phyloP scores from a whole-genome alignment of 2,329 filamentous ascomycete species.

The Monosporascus sp. region DNA sequence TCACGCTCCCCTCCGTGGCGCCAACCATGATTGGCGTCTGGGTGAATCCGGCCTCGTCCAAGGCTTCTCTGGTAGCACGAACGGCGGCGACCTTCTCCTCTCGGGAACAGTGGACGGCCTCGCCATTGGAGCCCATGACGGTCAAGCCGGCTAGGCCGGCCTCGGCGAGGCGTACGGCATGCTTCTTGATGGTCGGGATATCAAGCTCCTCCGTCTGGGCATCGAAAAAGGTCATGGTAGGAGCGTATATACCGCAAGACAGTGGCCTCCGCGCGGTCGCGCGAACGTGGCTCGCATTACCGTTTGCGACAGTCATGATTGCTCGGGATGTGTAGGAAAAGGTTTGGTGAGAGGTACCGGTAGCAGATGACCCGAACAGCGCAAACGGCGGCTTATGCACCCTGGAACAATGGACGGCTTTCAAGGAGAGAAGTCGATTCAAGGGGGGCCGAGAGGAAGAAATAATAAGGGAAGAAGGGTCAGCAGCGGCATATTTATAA shows the following conservation, averaged over 20 bases:
- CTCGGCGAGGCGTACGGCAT: slow-evolving; percentile 71
- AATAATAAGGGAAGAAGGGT: slow-evolving; percentile 8
- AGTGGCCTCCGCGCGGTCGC: slow-evolving; percentile 49
- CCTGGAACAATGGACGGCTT: slow-evolving; percentile 6
- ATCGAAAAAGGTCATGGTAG: slow-evolving; percentile 88
- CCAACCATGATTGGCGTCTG: slow-evolving; percentile 78
- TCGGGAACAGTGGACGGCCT: slow-evolving; percentile 77
- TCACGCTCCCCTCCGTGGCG: slow-evolving; percentile 74
- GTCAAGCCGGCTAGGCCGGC: slow-evolving; percentile 78
- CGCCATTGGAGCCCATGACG: slow-evolving; percentile 85
- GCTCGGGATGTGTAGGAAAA: slow-evolving; percentile 1
- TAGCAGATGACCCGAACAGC: slow-evolving; percentile 2
- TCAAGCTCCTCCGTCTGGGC: slow-evolving; percentile 80
- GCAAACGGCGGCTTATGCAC: slow-evolving; percentile 6
- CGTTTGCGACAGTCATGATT: slow-evolving; percentile 31
- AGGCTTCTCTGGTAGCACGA: slow-evolving; percentile 70
- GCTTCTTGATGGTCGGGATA: slow-evolving; percentile 70
- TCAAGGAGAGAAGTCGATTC: slow-evolving; percentile 7
- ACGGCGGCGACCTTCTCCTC: slow-evolving; percentile 74
- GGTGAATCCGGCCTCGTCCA: slow-evolving; percentile 73
- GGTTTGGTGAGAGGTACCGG: not conserved
- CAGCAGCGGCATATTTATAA: slow-evolving; percentile 27
- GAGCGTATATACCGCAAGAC: slow-evolving; percentile 79
- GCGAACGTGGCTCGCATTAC: slow-evolving; percentile 26
- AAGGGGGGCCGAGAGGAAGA: slow-evolving; percentile 7